A percentile compares a stretch with the other conserved stretches of the same genome.
Evolutionary conservation across 495 filamentous ascomycete genomes (phyloP).

Genomic region (Oidiodendron maius): DNA sequence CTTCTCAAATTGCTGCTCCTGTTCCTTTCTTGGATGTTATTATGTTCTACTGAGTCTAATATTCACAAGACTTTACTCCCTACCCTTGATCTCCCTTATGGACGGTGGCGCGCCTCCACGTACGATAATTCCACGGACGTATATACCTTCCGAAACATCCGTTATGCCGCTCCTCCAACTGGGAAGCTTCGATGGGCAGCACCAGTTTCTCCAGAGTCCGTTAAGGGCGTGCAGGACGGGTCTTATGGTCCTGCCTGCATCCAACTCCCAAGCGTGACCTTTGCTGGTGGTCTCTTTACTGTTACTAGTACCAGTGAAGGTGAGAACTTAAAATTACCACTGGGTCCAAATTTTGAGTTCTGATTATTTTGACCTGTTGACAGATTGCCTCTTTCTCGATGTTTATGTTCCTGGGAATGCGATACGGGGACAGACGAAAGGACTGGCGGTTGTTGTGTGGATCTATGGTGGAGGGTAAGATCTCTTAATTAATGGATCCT

Average conservation of each 20-base stretch:
- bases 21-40: no score
- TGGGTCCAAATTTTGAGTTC: slow-evolving; percentile 6
- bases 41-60: no score
- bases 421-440: not conserved
- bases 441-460: not conserved
- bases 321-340: slow-evolving; percentile 14
- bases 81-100: not conserved
- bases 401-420: not conserved
- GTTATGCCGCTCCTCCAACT: slow-evolving; percentile 52
- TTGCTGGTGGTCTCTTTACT: not conserved
- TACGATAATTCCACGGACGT: not conserved
- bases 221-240: not conserved
- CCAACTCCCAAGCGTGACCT: not conserved
- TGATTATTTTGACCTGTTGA: not conserved
- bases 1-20: no score
- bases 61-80: no score
- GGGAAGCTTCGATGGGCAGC: slow-evolving; percentile 37
- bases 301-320: no score
- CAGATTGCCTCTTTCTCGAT: not conserved
- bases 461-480: not conserved
- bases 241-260: not conserved
- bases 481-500: not conserved
- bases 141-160: slow-evolving; percentile 29
- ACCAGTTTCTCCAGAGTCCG: not conserved
- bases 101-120: not conserved